These are phyloP conservation scores for Gremmenia infestans DNA, from an alignment of 2,329 filamentous ascomycete genomes.

Conservation along the genomic window DNA sequence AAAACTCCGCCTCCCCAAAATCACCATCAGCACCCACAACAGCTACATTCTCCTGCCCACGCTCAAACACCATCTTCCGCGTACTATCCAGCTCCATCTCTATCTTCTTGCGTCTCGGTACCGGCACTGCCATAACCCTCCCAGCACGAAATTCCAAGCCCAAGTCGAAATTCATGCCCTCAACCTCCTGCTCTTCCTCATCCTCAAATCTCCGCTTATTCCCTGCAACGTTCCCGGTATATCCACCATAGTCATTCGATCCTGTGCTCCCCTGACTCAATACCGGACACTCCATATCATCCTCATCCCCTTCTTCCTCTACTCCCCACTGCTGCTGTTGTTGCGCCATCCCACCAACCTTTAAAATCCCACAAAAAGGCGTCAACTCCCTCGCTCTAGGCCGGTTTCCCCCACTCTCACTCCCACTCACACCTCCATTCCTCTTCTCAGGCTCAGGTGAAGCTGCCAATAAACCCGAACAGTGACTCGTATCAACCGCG, in stretches of 20 bases:
- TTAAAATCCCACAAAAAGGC: constrained; percentile 78
- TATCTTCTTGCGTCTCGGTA: constrained; percentile 18
- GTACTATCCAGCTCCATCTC: constrained; percentile 24
- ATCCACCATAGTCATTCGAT: constrained; percentile 7
- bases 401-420: constrained; percentile 6
- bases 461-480: not conserved
- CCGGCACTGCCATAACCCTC: constrained; percentile 22
- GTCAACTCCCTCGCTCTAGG: constrained; percentile 54
- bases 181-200: constrained; percentile 17
- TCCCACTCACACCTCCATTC: constrained; percentile 17
- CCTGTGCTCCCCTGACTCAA: constrained; percentile 26
- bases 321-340: constrained; percentile 27
- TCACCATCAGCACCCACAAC: constrained; percentile 34
- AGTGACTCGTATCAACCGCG: constrained; percentile 31
- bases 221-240: not conserved
- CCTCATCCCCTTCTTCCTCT: constrained; percentile 40
- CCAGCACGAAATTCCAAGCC: constrained; percentile 15
- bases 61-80: constrained; percentile 15
- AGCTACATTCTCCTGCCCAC: constrained; percentile 42
- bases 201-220: constrained; percentile 28
- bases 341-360: constrained; percentile 63
- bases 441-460: constrained; percentile 9
- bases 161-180: not conserved
- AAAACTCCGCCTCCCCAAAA: constrained; percentile 66
- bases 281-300: constrained; percentile 24